Conservation (phyloP, 2,329 filamentous ascomycete genomes). For the Stachybotrys echinatus region DNA sequence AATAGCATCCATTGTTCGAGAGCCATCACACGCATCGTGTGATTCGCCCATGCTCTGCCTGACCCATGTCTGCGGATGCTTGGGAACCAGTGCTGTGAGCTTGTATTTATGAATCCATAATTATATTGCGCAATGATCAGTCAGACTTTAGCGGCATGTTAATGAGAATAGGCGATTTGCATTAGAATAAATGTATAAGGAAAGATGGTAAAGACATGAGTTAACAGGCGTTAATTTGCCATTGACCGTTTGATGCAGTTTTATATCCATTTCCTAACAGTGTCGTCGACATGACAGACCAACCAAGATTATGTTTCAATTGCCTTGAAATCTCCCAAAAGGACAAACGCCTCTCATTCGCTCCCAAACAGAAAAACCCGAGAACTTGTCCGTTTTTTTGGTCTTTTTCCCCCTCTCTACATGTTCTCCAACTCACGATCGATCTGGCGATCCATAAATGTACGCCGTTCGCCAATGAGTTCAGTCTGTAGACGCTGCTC, state of each 20-base stretch:
- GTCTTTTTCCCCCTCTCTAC: conserved; percentile 41
- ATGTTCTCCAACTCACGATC: conserved; percentile 91
- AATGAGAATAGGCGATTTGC: background rate
- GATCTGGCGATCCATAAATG: conserved; percentile 89
- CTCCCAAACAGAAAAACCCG: background rate
- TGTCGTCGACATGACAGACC: background rate
- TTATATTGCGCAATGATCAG: no score
- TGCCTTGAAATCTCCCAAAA: background rate
- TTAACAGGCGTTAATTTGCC: background rate
- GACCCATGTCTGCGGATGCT: no score
- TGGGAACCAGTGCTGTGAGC: no score
- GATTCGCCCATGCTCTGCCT: no score
- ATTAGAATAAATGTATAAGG: background rate
- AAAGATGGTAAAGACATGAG: background rate
- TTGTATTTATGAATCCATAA: no score
- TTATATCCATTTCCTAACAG: background rate
- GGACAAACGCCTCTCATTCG: background rate
- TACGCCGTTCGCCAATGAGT: conserved; percentile 75
- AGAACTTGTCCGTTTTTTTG: background rate
- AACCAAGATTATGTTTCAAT: background rate
- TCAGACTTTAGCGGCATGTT: no score
- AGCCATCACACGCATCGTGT: no score
- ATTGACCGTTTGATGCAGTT: background rate
- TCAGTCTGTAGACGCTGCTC: conserved; percentile 92
- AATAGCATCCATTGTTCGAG: no score